Base-by-base conservation (phyloP, 2,329 filamentous ascomycete genomes). In the Cladosporium sp. region DNA sequence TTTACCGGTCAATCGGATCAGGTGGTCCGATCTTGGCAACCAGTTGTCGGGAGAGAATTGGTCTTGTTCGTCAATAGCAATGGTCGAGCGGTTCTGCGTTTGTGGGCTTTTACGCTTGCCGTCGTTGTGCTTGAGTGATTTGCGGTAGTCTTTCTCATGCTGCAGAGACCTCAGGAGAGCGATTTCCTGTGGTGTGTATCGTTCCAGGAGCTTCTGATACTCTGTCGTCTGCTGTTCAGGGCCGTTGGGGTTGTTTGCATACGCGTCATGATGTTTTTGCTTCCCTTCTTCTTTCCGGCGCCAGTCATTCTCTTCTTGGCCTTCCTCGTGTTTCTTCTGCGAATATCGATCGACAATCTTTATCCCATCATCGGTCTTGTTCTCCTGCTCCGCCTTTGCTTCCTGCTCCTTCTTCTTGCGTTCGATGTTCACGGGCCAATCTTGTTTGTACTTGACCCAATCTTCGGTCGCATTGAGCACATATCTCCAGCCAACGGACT, bases 31-130 rank as follows among this genome's bases (percentile, higher is more conserved):
- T 8, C 80, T 74, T 3, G 80, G 80, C 1, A 83, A 70, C 81
- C 80, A 83, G 59, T 81, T 82, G 65, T 83, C 80, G 0, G 80
- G 80, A 1, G 75, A 76, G 61, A 79, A 79, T 42, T 82, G 78
- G 60, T 83, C 81, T 2, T 72, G 70, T 63, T 81, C 79, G 51
- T 81, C 76, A 56, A 82, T 76, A 6, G 68, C 67, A 9, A 76
- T 70, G 0, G 67, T 65, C 0, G 64, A 68, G 2, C 69, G 59
- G 12, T 70, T 69, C 19, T 71, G 63, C 2, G 62, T 67, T 34
- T 73, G 68, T 9, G 76, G 75, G 15, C 73, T 76, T 3, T 64
- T 64, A 3, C 68, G 67, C 56, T 73, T 75, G 17, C 78, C 78
- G 42, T 78, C 72, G 54, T 82, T 80, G 42, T 73, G 68, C 52